Evolutionary conservation across 768 basidiomycete species (phyloP).

Genomic region (Polyporus arcularius): DNA sequence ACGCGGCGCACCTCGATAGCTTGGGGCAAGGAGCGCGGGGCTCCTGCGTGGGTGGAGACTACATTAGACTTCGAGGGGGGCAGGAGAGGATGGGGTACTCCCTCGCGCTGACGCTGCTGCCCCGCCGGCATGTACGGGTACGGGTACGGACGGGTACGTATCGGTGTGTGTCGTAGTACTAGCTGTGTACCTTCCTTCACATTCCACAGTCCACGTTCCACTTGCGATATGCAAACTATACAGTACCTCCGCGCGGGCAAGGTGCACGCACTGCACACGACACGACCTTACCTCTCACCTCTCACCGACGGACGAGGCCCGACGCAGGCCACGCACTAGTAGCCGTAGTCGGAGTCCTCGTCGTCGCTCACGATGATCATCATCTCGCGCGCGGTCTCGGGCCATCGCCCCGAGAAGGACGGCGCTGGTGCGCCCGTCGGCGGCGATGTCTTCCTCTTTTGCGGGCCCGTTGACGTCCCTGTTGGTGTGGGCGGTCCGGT

Average conservation of each 20-base stretch:
- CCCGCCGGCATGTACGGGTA: background rate
- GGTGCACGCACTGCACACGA: background rate
- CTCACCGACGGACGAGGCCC: background rate
- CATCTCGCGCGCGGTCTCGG: conserved; percentile 42
- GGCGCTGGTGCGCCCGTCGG: no score
- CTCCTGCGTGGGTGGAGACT: conserved; percentile 6
- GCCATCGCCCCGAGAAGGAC: conserved; percentile 38
- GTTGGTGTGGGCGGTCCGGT: background rate
- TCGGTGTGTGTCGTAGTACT: background rate
- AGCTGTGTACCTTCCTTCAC: background rate
- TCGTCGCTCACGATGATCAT: conserved; percentile 55
- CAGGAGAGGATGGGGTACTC: conserved; percentile 1
- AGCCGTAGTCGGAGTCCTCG: conserved; percentile 37
- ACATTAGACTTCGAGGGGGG: conserved; percentile 5
- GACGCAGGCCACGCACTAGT: background rate
- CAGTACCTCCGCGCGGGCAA: background rate
- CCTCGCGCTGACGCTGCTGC: conserved; percentile 1
- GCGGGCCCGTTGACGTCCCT: background rate
- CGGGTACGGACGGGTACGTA: background rate
- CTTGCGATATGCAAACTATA: background rate
- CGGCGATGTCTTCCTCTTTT: conserved; percentile 4
- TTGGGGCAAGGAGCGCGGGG: conserved; percentile 3
- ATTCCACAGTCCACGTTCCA: background rate
- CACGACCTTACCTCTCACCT: conserved; percentile 3
- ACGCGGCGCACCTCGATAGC: background rate